Percentiles rank a stretch among this genome's conserved stretches.
phyloP scores from a whole-genome alignment of 129 eudicot genomes.

The Chrysanthemum lavandulifolium region DNA sequence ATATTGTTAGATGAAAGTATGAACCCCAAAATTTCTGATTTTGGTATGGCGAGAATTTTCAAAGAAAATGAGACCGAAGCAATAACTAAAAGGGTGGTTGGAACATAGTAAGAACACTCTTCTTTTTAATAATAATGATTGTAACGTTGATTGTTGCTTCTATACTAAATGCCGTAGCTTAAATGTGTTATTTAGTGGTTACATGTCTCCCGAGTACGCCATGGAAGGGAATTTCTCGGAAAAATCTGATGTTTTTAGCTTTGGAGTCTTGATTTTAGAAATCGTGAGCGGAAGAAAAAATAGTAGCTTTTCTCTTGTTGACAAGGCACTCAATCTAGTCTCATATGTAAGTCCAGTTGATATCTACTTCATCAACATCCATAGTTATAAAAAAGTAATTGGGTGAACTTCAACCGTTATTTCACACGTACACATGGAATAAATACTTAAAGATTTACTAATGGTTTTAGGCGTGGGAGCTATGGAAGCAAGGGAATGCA shows the following conservation, averaged over 20 bases:
- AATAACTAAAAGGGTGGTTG: too few species aligned
- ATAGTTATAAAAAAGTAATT: neutral
- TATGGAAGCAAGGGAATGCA: conserved; percentile 10
- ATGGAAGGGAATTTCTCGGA: conserved; percentile 27
- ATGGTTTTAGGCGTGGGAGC: conserved; percentile 26
- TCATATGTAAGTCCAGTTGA: conserved; percentile 44
- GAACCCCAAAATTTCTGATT: too few species aligned
- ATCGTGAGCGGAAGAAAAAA: conserved; percentile 20
- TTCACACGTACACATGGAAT: neutral
- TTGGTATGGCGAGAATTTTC: too few species aligned
- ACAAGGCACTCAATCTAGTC: conserved; percentile 31
- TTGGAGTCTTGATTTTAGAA: conserved; percentile 32
- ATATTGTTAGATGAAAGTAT: too few species aligned
- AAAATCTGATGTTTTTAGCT: conserved; percentile 27
- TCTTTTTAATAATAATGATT: too few species aligned
- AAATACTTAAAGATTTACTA: too few species aligned
- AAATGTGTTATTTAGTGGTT: conserved; percentile 24
- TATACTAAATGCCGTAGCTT: too few species aligned
- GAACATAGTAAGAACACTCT: too few species aligned
- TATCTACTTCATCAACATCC: neutral
- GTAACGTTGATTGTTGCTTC: too few species aligned
- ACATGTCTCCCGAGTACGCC: conserved; percentile 32
- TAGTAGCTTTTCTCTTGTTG: conserved; percentile 20
- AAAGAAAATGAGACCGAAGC: too few species aligned
- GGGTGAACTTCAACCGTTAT: neutral